Base-by-base conservation (phyloP, 208 protist genomes). In the Vickermania ingenoplastis region DNA sequence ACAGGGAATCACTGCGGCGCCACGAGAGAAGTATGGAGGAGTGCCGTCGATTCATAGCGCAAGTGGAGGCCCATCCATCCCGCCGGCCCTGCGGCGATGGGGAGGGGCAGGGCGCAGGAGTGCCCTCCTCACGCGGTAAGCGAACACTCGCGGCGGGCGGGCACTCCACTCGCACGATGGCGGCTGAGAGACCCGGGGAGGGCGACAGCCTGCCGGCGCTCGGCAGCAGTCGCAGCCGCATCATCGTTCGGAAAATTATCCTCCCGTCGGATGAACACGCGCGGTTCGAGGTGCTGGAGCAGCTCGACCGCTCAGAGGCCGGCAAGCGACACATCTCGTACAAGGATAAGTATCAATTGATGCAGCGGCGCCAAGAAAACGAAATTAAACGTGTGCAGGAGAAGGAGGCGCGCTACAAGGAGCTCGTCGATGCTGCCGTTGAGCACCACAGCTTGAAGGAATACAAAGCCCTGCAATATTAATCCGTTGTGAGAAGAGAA, bases 241-340 rank as follows among this genome's bases (percentile, higher is more conserved):
- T 91, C 61, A 74, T 84, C 23, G 84, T 92, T 7, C 63, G 83
- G 31, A 73, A 75, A 51, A 80, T 92, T 31, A 87, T 73, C 4
- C 31, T 92, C 57, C 85, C 85, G 3, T 29, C 52, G 0, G 73
- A 81, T 2, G 49, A 58, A 23, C 61, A 73, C 54, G 85, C 81
- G 22, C 69, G 77, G 58, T 67, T 75, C 28, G 77, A 78, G 53
- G 85, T 77, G n/a, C 70, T 92, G 31, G 65, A 61, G 54, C 85
- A 89, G 63, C 71, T 92, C 28, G 67, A 68, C 28, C 61, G 62
- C 31, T 85, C 69, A 49, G 27, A 65, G 1, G 31, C 67, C 2
- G 81, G 81, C 2, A 41, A 50, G 31, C 74, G 82, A 68, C 73
- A 83, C 53, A 2, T 92, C n/a, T 65, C 70, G 25, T 79, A 25